Evolutionary conservation across 768 basidiomycete genomes (phyloP).

Genomic region (Daedaleopsis sinensis): DNA sequence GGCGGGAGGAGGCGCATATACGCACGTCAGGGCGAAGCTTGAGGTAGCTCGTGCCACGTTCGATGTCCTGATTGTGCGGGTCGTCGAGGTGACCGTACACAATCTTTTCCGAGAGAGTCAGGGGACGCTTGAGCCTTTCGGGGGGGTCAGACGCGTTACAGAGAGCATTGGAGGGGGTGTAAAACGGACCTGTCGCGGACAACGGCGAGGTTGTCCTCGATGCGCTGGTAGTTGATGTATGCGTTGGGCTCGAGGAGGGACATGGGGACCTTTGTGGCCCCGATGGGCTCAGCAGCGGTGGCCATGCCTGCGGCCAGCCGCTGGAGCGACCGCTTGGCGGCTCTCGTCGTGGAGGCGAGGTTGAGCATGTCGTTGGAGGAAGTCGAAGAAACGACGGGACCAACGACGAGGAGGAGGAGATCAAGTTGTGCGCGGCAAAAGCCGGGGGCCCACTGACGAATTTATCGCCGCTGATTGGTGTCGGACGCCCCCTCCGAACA

Average conservation of each 20-base stretch:
- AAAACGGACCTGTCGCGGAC: constrained; percentile 73
- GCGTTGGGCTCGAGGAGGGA: constrained; percentile 80
- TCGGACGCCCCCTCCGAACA: constrained; percentile 30
- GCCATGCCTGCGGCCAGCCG: constrained; percentile 64
- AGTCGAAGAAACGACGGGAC: constrained; percentile 23
- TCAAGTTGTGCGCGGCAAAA: constrained; percentile 21
- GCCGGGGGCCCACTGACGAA: constrained; percentile 27
- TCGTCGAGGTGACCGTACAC: constrained; percentile 98
- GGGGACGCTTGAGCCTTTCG: constrained; percentile 78
- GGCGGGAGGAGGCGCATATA: constrained; percentile 23
- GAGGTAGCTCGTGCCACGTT: constrained; percentile 91
- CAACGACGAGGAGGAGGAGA: constrained; percentile 16
- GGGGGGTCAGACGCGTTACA: not conserved
- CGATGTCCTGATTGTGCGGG: constrained; percentile 87
- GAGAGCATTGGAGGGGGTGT: constrained; percentile 1
- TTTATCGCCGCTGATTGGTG: constrained; percentile 31
- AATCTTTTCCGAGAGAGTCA: constrained; percentile 96
- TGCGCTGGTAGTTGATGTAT: constrained; percentile 94
- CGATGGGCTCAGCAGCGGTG: constrained; percentile 74
- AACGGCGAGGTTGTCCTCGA: constrained; percentile 94
- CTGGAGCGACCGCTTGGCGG: constrained; percentile 32
- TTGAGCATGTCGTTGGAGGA: constrained; percentile 34
- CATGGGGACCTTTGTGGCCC: constrained; percentile 90
- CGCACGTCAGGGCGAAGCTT: constrained; percentile 96
- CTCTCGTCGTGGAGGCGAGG: constrained; percentile 28